phyloP scores from a whole-genome alignment of 164 flowering plant genomes.

The Saururus chinensis region DNA sequence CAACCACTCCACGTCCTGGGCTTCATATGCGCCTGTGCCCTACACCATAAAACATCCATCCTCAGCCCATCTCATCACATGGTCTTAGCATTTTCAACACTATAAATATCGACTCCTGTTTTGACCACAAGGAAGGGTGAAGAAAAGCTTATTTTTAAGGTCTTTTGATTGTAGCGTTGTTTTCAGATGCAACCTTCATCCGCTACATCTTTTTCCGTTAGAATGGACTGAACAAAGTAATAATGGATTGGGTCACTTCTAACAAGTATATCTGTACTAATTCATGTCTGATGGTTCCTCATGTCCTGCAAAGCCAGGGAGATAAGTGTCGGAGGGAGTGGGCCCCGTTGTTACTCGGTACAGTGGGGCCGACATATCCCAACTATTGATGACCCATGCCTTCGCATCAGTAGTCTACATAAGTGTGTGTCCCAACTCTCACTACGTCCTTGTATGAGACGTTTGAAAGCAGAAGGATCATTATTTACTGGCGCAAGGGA shows the following conservation, averaged over 20 bases:
- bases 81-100: background rate
- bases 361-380: no score
- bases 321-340: background rate
- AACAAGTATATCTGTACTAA: background rate
- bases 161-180: background rate
- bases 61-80: background rate
- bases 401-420: background rate
- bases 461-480: background rate
- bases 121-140: no score
- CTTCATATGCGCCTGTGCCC: conserved; percentile 38
- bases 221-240: background rate
- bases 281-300: background rate
- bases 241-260: background rate
- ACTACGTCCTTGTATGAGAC: no score
- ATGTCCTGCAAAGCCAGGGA: background rate
- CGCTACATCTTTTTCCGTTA: background rate
- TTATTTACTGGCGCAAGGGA: background rate
- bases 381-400: background rate
- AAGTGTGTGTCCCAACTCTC: no score
- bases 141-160: no score
- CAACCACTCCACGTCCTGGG: conserved; percentile 29
- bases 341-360: no score
- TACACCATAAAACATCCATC: conserved; percentile 21
- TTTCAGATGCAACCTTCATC: background rate
- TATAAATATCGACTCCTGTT: background rate